Evolutionary conservation across 1,139 yeast genomes (phyloP).

Genomic region (Suhomyces taliae): DNA sequence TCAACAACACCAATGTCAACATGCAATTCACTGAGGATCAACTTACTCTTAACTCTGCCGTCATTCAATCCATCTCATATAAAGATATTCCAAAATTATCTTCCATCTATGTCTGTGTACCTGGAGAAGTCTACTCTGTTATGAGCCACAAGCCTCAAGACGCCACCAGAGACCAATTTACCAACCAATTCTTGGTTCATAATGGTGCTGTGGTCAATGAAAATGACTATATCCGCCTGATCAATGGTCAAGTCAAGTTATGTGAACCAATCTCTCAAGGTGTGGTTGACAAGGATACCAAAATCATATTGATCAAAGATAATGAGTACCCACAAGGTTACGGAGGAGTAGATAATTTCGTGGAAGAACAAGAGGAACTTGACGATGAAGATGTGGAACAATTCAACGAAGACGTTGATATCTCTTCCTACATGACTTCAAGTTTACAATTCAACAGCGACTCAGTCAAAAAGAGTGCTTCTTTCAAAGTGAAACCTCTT

Average conservation of each 20-base stretch:
- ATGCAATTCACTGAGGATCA: constrained; percentile 21
- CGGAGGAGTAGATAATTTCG: constrained; percentile 4
- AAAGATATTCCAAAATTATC: constrained; percentile 31
- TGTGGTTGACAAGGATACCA: constrained; percentile 39
- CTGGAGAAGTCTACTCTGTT: constrained; percentile 42
- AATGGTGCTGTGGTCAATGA: constrained; percentile 36
- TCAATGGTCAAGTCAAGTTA: constrained; percentile 53
- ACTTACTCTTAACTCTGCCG: constrained; percentile 35
- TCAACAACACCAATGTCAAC: constrained; percentile 38
- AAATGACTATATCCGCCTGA: constrained; percentile 36
- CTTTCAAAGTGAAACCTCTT: constrained; percentile 31
- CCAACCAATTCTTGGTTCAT: constrained; percentile 25
- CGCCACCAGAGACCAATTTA: constrained; percentile 29
- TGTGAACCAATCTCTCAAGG: constrained; percentile 82
- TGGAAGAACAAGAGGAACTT: constrained; percentile 7
- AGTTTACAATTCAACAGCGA: constrained; percentile 26
- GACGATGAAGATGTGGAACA: constrained; percentile 9
- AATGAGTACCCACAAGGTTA: constrained; percentile 12
- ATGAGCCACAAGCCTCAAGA: constrained; percentile 28
- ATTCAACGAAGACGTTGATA: constrained; percentile 23
- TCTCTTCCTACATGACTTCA: constrained; percentile 38
- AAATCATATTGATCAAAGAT: constrained; percentile 53
- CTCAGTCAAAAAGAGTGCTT: constrained; percentile 1
- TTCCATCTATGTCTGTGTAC: constrained; percentile 43
- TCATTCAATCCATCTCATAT: constrained; percentile 31